Conservation (phyloP, 176 grass and related monocot species). For the Eragrostis curvula region DNA sequence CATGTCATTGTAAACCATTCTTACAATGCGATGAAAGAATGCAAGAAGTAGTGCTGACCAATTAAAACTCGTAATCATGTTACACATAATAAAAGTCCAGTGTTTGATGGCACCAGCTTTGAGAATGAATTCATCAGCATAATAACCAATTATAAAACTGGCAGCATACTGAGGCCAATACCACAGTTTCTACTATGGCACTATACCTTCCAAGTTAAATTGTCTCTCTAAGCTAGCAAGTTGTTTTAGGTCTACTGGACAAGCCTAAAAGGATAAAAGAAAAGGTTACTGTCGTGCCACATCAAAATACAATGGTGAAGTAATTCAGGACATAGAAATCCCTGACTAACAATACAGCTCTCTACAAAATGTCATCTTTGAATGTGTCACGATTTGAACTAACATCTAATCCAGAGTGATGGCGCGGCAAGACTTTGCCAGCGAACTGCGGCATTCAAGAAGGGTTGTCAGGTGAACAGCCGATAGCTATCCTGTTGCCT, state of each 20-base stretch:
- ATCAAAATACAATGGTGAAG: background rate
- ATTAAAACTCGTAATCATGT: background rate
- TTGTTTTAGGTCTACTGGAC: background rate
- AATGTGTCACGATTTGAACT: background rate
- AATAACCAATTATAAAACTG: background rate
- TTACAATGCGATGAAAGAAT: no score
- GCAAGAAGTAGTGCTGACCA: background rate
- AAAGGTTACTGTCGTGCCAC: background rate
- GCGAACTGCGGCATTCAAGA: background rate
- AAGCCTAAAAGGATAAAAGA: background rate
- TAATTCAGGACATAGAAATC: background rate
- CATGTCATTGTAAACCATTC: no score
- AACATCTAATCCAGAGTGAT: background rate
- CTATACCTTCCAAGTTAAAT: slow-evolving; percentile 9
- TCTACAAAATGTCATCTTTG: slow-evolving; percentile 29
- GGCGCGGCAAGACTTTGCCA: background rate
- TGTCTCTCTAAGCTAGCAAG: background rate
- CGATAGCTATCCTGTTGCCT: slow-evolving; percentile 10
- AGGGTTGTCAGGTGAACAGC: background rate
- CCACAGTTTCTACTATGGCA: slow-evolving; percentile 1
- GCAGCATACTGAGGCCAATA: background rate
- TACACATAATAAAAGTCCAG: background rate
- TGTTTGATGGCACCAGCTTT: background rate
- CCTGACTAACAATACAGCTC: background rate
- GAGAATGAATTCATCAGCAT: slow-evolving; percentile 11